phyloP scores from a whole-genome alignment of 805 yeast genomes.

The Lachancea cidri region DNA sequence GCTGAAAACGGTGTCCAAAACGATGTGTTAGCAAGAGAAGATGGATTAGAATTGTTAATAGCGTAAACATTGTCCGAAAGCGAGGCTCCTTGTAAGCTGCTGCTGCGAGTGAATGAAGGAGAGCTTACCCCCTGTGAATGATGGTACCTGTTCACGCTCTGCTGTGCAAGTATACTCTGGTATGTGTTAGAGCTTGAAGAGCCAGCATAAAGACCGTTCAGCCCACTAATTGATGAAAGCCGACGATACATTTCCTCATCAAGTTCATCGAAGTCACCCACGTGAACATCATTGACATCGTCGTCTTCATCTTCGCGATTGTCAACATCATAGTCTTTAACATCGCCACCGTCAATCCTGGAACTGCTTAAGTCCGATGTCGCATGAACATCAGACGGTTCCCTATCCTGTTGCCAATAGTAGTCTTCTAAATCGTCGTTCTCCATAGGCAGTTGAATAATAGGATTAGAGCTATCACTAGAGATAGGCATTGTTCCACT shows the following conservation, averaged over 20 bases:
- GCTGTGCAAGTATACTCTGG: background rate
- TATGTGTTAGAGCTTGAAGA: slow-evolving; percentile 5
- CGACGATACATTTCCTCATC: slow-evolving; percentile 30
- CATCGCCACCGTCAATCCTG: slow-evolving; percentile 8
- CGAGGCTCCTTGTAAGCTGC: background rate
- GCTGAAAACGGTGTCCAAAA: background rate
- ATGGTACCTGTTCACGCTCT: background rate
- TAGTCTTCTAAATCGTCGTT: slow-evolving; percentile 10
- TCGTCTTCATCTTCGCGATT: slow-evolving; percentile 21
- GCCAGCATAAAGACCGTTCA: slow-evolving; percentile 1
- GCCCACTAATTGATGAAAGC: slow-evolving; percentile 12
- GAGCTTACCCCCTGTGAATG: background rate
- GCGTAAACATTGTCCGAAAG: background rate
- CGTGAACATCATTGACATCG: slow-evolving; percentile 23
- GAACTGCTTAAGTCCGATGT: background rate
- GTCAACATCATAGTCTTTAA: slow-evolving; percentile 9
- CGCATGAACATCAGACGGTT: no score
- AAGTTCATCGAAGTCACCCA: slow-evolving; percentile 28
- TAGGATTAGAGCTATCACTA: slow-evolving; percentile 4
- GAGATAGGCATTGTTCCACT: background rate
- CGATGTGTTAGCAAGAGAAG: background rate
- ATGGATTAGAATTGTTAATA: background rate
- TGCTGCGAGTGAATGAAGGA: background rate
- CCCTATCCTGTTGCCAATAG: background rate
- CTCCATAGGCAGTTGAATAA: slow-evolving; percentile 5